Conservation (phyloP, 805 yeast genomes). For the Ogataea kodamae region DNA sequence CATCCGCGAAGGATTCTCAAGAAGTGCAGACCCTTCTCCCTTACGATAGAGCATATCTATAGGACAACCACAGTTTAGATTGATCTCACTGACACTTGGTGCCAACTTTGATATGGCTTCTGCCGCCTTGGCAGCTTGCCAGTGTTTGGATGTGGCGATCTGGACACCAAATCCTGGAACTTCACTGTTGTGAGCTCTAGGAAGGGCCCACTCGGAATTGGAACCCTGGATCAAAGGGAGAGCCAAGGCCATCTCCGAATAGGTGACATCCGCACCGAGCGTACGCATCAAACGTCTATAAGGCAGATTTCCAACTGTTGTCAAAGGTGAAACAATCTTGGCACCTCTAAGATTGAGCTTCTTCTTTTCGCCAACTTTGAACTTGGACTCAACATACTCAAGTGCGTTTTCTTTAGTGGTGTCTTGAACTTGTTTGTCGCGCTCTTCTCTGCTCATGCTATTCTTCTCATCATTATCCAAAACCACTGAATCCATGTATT, state of each 20-base stretch:
- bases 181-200: constrained; percentile 81
- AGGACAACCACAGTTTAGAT: constrained; percentile 96
- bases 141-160: constrained; percentile 84
- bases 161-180: constrained; percentile 91
- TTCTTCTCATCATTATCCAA: constrained; percentile 37
- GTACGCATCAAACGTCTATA: constrained; percentile 88
- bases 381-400: constrained; percentile 72
- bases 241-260: constrained; percentile 90
- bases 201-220: constrained; percentile 96
- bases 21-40: constrained; percentile 92
- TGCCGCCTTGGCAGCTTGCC: constrained; percentile 93
- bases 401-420: constrained; percentile 36
- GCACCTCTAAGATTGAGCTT: constrained; percentile 62
- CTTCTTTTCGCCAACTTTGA: constrained; percentile 79
- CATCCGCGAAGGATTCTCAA: constrained; percentile 84
- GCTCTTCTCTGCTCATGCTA: constrained; percentile 33
- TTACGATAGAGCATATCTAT: constrained; percentile 89
- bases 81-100: constrained; percentile 70
- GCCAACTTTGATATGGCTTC: constrained; percentile 65
- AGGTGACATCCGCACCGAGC: constrained; percentile 89
- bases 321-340: constrained; percentile 89
- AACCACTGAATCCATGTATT: constrained; percentile 61
- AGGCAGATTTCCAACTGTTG: constrained; percentile 97
- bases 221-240: constrained; percentile 85
- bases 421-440: constrained; percentile 24